Evolutionary conservation across 768 basidiomycete species (phyloP), one percentile per base, ranked within the genome.

Genomic region (Cubamyces sp.): DNA sequence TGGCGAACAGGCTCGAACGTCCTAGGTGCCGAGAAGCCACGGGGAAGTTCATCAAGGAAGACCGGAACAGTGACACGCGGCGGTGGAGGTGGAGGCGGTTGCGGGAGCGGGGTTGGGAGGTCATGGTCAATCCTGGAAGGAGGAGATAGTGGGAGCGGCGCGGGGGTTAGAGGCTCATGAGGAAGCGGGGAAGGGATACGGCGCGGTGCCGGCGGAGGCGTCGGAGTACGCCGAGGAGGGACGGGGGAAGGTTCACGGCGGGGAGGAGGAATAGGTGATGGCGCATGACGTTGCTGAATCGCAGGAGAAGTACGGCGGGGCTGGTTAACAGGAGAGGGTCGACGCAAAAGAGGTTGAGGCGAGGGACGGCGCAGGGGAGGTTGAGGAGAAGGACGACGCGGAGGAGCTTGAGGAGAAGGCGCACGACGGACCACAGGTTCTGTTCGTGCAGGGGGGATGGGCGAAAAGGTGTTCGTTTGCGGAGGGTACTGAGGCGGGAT

Each of bases 111-210:
- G 3, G 64, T 68, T 15, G 64, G 65, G 23, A 60, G 53, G 14
- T 66, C 67, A 19, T 57, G 51, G n/a, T 62, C 58, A 21, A 58
- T 53, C 15, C 52, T 60, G 12, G 45, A 43, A 16, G 67, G 67
- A 11, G 67, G 67, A 18, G 67, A 68, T 0, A 66, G 42, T 15
- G 67, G 67, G 7, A 68, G 65, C 40, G 67, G 67, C n/a, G 59
- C 64, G 8, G 67, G 67, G 2, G 60, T 57, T 5, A 45, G 56
- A 16, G 57, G 57, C 42, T 64, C 64, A 23, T 60, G 59, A 25
- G 62, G 58, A 34, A 54, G 56, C 15, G 51, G 64, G 9, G 60
- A 64, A 37, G 57, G 60, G 1, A 25, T 55, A 3, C 57, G 45
- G 40, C 57, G 65, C 11, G 51, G 58, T 14, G 53, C 55, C 0